Evolutionary conservation across 2,329 filamentous ascomycete species (phyloP).

Genomic region (Fusarium tricinctum): DNA sequence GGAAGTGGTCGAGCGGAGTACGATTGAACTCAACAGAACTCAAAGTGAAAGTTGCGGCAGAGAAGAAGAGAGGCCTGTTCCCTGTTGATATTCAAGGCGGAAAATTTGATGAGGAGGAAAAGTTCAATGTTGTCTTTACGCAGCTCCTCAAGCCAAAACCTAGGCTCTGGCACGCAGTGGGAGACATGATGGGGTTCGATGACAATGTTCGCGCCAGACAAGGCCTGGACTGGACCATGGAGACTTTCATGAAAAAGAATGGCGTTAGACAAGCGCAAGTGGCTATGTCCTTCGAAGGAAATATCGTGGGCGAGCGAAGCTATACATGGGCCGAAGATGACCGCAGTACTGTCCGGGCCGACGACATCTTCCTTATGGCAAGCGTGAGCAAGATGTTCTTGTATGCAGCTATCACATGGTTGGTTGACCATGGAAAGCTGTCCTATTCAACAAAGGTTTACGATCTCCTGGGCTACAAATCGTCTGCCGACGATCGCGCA

Average conservation of each 20-base stretch:
- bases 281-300: constrained; percentile 15
- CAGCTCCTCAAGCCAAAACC: constrained; percentile 10
- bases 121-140: constrained; percentile 35
- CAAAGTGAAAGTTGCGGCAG: background rate
- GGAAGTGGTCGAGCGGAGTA: constrained; percentile 20
- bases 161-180: constrained; percentile 21
- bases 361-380: constrained; percentile 36
- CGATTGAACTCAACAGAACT: constrained; percentile 13
- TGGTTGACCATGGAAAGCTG: constrained; percentile 1
- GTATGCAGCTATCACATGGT: constrained; percentile 24
- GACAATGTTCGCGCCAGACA: constrained; percentile 4
- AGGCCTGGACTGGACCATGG: constrained; percentile 18
- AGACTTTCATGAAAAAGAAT: constrained; percentile 32
- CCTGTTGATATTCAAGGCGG: constrained; percentile 37
- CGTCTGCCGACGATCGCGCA: constrained; percentile 19
- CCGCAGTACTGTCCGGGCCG: constrained; percentile 18
- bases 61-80: background rate
- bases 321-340: constrained; percentile 41
- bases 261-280: constrained; percentile 39
- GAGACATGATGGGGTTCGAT: background rate
- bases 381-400: constrained; percentile 40
- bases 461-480: constrained; percentile 23
- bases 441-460: constrained; percentile 26
- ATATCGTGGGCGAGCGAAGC: constrained; percentile 17
- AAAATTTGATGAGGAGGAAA: background rate